Conservation (phyloP, 2,329 filamentous ascomycete species). For the Neodidymelliopsis sp. region DNA sequence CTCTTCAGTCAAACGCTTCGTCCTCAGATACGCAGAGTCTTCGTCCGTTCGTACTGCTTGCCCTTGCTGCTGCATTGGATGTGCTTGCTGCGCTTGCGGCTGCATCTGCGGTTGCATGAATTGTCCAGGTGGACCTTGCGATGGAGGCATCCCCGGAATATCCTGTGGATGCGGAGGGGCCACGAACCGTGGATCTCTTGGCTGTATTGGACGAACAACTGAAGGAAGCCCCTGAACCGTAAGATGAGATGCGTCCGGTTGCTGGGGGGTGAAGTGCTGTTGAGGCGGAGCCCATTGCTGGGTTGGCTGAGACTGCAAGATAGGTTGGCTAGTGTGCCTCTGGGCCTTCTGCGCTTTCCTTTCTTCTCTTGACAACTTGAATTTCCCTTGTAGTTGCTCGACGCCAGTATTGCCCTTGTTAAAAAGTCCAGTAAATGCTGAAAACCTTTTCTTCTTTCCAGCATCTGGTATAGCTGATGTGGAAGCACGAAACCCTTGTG, state of each 20-base stretch:
- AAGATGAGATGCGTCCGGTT: conserved; percentile 24
- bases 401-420: conserved; percentile 47
- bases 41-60: conserved; percentile 16
- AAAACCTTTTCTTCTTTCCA: conserved; percentile 56
- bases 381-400: conserved; percentile 34
- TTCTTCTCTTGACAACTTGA: conserved; percentile 48
- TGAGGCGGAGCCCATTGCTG: conserved; percentile 30
- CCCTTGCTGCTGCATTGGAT: conserved; percentile 14
- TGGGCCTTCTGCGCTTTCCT: conserved; percentile 46
- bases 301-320: conserved; percentile 9
- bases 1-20: conserved; percentile 33
- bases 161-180: conserved; percentile 22
- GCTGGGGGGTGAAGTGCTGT: conserved; percentile 23
- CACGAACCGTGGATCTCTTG: conserved; percentile 19
- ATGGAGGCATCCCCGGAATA: conserved; percentile 21
- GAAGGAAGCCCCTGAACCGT: conserved; percentile 23
- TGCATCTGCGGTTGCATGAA: conserved; percentile 14
- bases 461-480: conserved; percentile 29
- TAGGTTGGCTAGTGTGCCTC: conserved; percentile 29
- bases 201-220: conserved; percentile 28
- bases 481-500: conserved; percentile 22
- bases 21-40: conserved; percentile 33
- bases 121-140: conserved; percentile 18
- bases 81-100: conserved; percentile 16
- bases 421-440: conserved; percentile 54